Evolutionary conservation across 805 yeast species (phyloP).

Genomic region (Starmerella bombicola): DNA sequence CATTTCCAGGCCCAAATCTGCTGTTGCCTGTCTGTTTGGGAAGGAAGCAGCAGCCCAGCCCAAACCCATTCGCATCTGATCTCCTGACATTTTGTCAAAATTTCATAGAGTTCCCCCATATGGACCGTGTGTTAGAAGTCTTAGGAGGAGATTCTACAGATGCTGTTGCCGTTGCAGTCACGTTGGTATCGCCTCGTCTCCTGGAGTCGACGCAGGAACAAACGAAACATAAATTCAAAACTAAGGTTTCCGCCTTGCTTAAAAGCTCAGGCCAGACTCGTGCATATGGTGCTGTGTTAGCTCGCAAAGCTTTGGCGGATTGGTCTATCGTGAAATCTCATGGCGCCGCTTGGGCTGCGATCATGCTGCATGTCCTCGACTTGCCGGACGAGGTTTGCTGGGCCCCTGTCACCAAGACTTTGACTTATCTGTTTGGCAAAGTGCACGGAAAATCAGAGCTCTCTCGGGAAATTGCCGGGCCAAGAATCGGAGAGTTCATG

Average conservation of each 20-base stretch:
- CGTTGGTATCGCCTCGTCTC: constrained; percentile 6
- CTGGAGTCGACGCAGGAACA: constrained; percentile 7
- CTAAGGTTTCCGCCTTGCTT: constrained; percentile 28
- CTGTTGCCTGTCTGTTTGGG: too few species aligned
- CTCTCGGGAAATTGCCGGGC: constrained; percentile 72
- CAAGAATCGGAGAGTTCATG: constrained; percentile 56
- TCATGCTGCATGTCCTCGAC: constrained; percentile 30
- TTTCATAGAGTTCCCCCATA: background rate
- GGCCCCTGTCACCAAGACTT: constrained; percentile 24
- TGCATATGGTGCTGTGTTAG: constrained; percentile 32
- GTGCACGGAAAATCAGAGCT: constrained; percentile 67
- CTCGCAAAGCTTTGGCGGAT: constrained; percentile 21
- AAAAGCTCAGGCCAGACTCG: constrained; percentile 29
- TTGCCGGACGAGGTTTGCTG: constrained; percentile 29
- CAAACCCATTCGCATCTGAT: too few species aligned
- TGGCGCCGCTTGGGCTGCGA: constrained; percentile 31
- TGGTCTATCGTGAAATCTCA: constrained; percentile 29
- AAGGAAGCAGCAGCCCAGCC: too few species aligned
- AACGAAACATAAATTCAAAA: constrained; percentile 25
- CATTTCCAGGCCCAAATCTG: too few species aligned
- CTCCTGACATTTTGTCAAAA: too few species aligned
- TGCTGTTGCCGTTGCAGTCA: constrained; percentile 1
- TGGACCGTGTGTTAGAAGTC: constrained; percentile 18
- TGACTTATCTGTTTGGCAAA: constrained; percentile 21
- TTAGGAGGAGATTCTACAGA: constrained; percentile 3